Base-by-base conservation (phyloP, 225 moss, liverwort and hornwort species). In the Takakia lepidozioides region DNA sequence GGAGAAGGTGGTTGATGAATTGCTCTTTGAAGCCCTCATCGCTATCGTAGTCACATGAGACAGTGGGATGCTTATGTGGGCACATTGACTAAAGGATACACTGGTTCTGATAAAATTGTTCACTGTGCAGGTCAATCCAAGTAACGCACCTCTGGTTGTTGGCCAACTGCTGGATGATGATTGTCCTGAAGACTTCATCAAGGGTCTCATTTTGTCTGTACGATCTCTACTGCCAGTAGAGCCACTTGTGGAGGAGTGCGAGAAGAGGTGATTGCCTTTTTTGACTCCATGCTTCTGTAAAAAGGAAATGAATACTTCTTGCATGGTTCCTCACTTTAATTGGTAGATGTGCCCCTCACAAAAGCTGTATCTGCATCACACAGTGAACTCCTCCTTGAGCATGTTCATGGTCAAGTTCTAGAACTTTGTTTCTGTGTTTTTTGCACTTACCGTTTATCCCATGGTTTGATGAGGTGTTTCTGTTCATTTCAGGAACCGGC, bases 101-200 rank as follows among this genome's bases (percentile, higher is more conserved):
- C n/a, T n/a, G n/a, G n/a, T n/a, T n/a, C n/a, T n/a, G n/a, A n/a
- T n/a, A n/a, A n/a, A n/a, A n/a, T n/a, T n/a, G 14, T 28, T 43
- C 4, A 13, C 4, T 27, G 30, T 65, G 39, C 63, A 95, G 93
- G 95, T 98, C 58, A 98, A 98, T 53, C 98, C 98, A 51, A 82
- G 74, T 75, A 98, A 98, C 38, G 87, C 98, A 34, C 83, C 80
- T 26, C 63, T 79, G 59, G 98, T 98, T 53, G 98, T 98, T 52
- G 98, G 98, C 10, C 98, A 98, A 76, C 73, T 98, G 58, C 64
- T 98, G 69, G 98, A 98, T 70, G 98, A 98, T 61, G 98, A 98
- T 60, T 98, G 98, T 60, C 81, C 91, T 22, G 98, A 98, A 64
- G 98, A 98, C 48, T 91, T 98, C 19, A 98, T 98, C 52, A 98